A percentile compares a stretch with the other conserved stretches of the same genome.
phyloP scores from a whole-genome alignment of 148 eudicot species.

The Arbutus unedo region DNA sequence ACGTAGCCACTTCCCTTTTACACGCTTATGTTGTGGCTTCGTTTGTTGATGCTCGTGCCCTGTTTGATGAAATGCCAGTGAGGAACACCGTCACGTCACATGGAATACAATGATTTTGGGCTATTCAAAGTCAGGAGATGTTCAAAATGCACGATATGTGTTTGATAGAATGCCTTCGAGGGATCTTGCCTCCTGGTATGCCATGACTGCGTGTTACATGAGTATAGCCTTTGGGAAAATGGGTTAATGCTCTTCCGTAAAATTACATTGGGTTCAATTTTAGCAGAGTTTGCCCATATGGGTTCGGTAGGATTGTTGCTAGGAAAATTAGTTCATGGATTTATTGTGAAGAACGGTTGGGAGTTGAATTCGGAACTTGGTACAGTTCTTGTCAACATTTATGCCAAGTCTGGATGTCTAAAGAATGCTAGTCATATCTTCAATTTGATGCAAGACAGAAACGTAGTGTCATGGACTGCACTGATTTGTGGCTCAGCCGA shows the following conservation, averaged over 20 bases:
- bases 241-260: constrained; percentile 28
- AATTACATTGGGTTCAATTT: constrained; percentile 26
- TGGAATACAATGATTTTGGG: constrained; percentile 48
- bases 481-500: constrained; percentile 44
- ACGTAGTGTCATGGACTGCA: constrained; percentile 43
- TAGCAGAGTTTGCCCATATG: constrained; percentile 29
- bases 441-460: constrained; percentile 29
- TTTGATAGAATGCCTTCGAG: constrained; percentile 38
- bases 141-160: constrained; percentile 21
- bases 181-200: constrained; percentile 38
- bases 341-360: constrained; percentile 31
- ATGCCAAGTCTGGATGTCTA: constrained; percentile 40
- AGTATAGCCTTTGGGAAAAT: constrained; percentile 18
- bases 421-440: constrained; percentile 34
- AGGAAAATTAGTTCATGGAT: constrained; percentile 39
- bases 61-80: constrained; percentile 49
- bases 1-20: constrained; percentile 35
- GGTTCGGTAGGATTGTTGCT: constrained; percentile 33
- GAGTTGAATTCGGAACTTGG: constrained; percentile 37
- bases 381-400: constrained; percentile 38
- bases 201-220: constrained; percentile 36
- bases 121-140: constrained; percentile 23
- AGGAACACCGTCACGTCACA: constrained; percentile 40
- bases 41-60: constrained; percentile 20
- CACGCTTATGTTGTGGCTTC: constrained; percentile 16